Evolutionary conservation across 2,329 filamentous ascomycete genomes (phyloP), one percentile per base, ranked within the genome.

Genomic region (Hypocrella siamensis): DNA sequence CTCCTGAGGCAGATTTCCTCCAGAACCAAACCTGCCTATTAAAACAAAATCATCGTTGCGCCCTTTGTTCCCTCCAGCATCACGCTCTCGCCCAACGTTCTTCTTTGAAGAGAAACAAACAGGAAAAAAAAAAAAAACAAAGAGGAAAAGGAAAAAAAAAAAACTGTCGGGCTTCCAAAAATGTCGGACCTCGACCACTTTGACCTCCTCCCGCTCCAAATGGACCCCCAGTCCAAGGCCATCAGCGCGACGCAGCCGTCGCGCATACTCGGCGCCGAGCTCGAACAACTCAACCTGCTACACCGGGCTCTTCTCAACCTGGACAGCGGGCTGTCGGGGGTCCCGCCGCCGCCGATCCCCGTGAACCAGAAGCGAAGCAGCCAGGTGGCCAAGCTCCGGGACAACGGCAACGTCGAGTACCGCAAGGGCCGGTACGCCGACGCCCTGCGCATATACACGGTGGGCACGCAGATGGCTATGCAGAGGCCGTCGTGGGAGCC

Each of bases 321-420:
- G 37, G 53, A 55, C 43, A 66, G 72, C 28, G 54, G 61, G 19
- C 71, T 78, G 5, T 67, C 71, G 36, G 66, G 59, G 30, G 63
- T 84, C 15, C 88, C 88, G 0, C 85, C 86, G 5, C 80, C 88
- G 0, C 90, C 90, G 0, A 69, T 93, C 26, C 86, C 86, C 37
- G 78, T 94, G 39, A 92, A 93, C 64, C 86, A 84, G 31, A 93
- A 94, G 61, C 83, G 88, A 48, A 77, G 71, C 42, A 84, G 82
- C 22, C 75, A 86, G 51, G 80, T 98, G 56, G 73, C 67, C 57
- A 96, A 96, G 61, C 75, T 96, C 42, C 82, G 85, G 52, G 90
- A 96, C 53, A 70, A 70, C 35, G 88, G 84, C 46, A 93, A 93
- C 63, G 61, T 61, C 36, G 74, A 81, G 44, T 88, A 82, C 65